Evolutionary conservation across 441 rosid species (phyloP).

Genomic region (Euphorbia neoarborescens): DNA sequence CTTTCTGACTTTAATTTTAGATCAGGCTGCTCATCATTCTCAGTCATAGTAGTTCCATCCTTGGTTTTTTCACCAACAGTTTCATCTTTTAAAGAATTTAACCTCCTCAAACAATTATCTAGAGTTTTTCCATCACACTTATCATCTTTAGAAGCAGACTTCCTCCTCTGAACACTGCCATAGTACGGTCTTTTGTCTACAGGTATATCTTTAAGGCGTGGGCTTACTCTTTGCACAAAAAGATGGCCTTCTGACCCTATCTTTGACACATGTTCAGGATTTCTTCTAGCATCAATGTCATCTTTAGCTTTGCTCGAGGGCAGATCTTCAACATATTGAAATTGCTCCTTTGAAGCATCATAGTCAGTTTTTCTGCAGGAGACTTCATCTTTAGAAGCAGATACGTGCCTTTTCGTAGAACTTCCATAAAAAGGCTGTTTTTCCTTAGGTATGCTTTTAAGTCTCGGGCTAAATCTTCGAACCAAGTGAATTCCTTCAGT

Average conservation of each 20-base stretch:
- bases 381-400: slow-evolving; percentile 5
- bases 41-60: not conserved
- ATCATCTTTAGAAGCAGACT: not conserved
- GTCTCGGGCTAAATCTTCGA: slow-evolving; percentile 19
- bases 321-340: not conserved
- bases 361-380: not conserved
- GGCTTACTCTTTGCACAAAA: slow-evolving; percentile 21
- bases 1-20: not conserved
- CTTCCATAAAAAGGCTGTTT: slow-evolving; percentile 17
- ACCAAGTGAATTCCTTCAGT: slow-evolving; percentile 2
- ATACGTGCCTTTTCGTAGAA: not conserved
- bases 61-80: not conserved
- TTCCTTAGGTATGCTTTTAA: slow-evolving; percentile 7
- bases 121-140: not conserved
- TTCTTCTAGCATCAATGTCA: not conserved
- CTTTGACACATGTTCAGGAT: not conserved
- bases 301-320: not conserved
- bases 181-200: slow-evolving; percentile 14
- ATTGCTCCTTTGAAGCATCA: not conserved
- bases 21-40: not conserved
- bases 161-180: not conserved
- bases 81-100: not conserved
- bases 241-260: slow-evolving; percentile 1
- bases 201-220: slow-evolving; percentile 21
- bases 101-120: not conserved